Conservation (phyloP, 2,329 filamentous ascomycete species). For the Scedosporium boydii region DNA sequence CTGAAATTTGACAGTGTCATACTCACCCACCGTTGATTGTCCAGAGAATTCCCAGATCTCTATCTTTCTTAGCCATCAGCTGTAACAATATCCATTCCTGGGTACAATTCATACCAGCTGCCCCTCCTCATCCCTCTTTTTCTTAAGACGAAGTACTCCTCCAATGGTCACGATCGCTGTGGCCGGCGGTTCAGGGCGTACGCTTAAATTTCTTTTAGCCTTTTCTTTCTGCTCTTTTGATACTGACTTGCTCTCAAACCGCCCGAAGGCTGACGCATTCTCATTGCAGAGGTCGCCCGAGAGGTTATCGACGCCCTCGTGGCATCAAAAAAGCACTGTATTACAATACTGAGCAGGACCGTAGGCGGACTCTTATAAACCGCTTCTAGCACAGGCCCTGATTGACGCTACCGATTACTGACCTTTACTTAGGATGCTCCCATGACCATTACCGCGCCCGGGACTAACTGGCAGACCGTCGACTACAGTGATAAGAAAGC, state of each 20-base stretch:
- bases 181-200: conserved; percentile 14
- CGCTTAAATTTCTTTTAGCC: not conserved
- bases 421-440: not conserved
- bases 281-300: conserved; percentile 34
- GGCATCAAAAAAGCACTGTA: conserved; percentile 38
- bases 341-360: conserved; percentile 39
- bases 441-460: not conserved
- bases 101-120: too few relatives aligned
- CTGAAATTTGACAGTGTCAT: too few relatives aligned
- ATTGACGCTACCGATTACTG: not conserved
- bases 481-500: conserved; percentile 5
- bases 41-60: too few relatives aligned
- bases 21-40: too few relatives aligned
- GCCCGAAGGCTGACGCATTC: not conserved
- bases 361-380: conserved; percentile 16
- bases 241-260: too few relatives aligned
- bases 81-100: too few relatives aligned
- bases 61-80: too few relatives aligned
- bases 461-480: not conserved
- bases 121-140: not conserved
- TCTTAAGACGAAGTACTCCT: too few relatives aligned
- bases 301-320: conserved; percentile 42
- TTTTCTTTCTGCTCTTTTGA: not conserved
- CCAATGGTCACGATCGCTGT: conserved; percentile 17
- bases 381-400: not conserved